Conservation (phyloP, 345 rosid genomes). For the Camelina hispida region DNA sequence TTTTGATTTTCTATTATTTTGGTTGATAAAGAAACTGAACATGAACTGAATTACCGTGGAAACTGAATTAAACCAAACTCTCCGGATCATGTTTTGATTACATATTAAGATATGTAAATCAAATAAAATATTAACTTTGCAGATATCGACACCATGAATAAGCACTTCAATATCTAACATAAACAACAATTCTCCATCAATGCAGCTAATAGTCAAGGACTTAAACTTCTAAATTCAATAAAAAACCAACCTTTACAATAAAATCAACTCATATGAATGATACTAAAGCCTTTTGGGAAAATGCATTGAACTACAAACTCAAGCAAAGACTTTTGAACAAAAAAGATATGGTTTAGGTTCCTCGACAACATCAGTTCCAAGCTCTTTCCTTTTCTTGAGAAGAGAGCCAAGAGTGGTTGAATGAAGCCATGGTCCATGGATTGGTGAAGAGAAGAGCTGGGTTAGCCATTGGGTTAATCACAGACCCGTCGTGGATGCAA, state of each 20-base stretch:
- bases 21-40: background rate
- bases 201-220: constrained; percentile 1
- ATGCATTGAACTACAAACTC: background rate
- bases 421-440: constrained; percentile 55
- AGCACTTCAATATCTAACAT: background rate
- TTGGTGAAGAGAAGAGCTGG: constrained; percentile 30
- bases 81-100: constrained; percentile 26
- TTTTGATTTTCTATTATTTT: background rate
- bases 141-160: background rate
- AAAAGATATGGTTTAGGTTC: constrained; percentile 19
- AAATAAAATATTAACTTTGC: background rate
- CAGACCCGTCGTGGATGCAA: constrained; percentile 17
- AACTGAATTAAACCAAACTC: constrained; percentile 2
- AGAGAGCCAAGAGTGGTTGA: constrained; percentile 51
- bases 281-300: background rate
- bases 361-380: constrained; percentile 28
- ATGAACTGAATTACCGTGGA: no score
- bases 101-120: constrained; percentile 7
- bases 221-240: background rate
- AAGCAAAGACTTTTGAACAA: constrained; percentile 3
- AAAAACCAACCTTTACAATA: background rate
- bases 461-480: constrained; percentile 24
- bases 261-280: background rate
- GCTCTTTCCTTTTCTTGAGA: constrained; percentile 51
- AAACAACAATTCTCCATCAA: background rate